phyloP scores from a whole-genome alignment of 2,329 filamentous ascomycete species.

The Aureobasidium sp. region DNA sequence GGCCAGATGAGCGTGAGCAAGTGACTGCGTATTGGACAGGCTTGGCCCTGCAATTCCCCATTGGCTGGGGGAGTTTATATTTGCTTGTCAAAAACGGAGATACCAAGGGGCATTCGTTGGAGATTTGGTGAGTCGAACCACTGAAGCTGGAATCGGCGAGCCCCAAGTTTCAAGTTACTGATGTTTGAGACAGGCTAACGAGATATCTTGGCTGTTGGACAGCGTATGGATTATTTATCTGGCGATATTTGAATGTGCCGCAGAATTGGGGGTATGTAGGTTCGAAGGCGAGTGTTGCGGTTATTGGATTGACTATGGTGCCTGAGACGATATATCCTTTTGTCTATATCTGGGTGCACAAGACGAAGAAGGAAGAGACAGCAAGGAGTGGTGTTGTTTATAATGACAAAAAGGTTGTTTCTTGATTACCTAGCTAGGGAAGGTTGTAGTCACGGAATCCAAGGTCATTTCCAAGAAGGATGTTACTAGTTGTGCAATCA shows the following conservation, averaged over 20 bases:
- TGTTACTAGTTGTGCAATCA: no score
- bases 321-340: slow-evolving; percentile 35
- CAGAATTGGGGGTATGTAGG: slow-evolving; percentile 35
- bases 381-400: no score
- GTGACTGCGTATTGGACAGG: slow-evolving; percentile 37
- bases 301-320: slow-evolving; percentile 32
- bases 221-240: slow-evolving; percentile 34
- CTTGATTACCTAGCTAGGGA: not conserved
- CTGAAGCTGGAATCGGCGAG: no score
- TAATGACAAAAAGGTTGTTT: not conserved
- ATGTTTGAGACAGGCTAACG: slow-evolving; percentile 27
- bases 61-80: slow-evolving; percentile 31
- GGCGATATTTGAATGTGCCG: slow-evolving; percentile 34
- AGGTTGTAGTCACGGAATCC: no score
- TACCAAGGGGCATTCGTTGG: slow-evolving; percentile 34
- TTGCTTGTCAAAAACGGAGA: slow-evolving; percentile 27
- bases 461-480: no score
- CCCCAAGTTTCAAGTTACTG: not conserved
- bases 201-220: slow-evolving; percentile 34
- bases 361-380: not conserved
- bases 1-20: slow-evolving; percentile 35
- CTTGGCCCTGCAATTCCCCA: slow-evolving; percentile 32
- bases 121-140: slow-evolving; percentile 30
- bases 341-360: slow-evolving; percentile 31
- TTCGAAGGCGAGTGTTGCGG: slow-evolving; percentile 28